Conservation (phyloP, 2,329 filamentous ascomycete species). For the Talaromyces sp. region DNA sequence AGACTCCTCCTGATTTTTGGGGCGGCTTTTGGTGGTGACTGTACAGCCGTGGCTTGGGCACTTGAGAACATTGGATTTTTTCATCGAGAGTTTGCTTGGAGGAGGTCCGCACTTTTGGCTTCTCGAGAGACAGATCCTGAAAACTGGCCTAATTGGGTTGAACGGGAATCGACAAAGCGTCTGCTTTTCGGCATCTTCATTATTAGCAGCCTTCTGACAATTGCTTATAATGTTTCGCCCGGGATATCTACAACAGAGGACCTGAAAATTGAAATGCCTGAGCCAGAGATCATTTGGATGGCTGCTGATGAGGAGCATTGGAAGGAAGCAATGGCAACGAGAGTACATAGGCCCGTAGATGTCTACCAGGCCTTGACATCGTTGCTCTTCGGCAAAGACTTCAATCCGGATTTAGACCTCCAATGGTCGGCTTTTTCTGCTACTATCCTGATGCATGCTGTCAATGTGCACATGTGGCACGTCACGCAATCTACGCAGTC, state of each 20-base stretch:
- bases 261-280: conserved; percentile 27
- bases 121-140: conserved; percentile 2
- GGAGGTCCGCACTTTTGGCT: conserved; percentile 3
- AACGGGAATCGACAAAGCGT: conserved; percentile 24
- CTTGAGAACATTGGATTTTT: conserved; percentile 15
- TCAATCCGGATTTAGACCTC: conserved; percentile 12
- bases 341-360: conserved; percentile 9
- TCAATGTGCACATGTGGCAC: conserved; percentile 31
- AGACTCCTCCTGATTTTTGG: conserved; percentile 22
- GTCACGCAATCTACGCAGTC: conserved; percentile 25
- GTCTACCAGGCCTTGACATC: conserved; percentile 20
- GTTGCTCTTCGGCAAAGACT: conserved; percentile 19
- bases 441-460: conserved; percentile 28
- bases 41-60: conserved; percentile 16
- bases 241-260: conserved; percentile 28
- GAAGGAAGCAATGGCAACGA: conserved; percentile 13
- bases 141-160: conserved; percentile 24
- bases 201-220: conserved; percentile 25
- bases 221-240: conserved; percentile 26
- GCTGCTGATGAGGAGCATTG: conserved; percentile 22
- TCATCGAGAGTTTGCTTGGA: conserved; percentile 9
- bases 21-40: conserved; percentile 23
- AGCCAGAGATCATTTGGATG: conserved; percentile 27
- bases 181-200: conserved; percentile 27
- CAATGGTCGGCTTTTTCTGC: conserved; percentile 22